Evolutionary conservation across 2,329 filamentous ascomycete species (phyloP), one percentile per base, ranked within the genome.

Genomic region (Curvularia sp.): DNA sequence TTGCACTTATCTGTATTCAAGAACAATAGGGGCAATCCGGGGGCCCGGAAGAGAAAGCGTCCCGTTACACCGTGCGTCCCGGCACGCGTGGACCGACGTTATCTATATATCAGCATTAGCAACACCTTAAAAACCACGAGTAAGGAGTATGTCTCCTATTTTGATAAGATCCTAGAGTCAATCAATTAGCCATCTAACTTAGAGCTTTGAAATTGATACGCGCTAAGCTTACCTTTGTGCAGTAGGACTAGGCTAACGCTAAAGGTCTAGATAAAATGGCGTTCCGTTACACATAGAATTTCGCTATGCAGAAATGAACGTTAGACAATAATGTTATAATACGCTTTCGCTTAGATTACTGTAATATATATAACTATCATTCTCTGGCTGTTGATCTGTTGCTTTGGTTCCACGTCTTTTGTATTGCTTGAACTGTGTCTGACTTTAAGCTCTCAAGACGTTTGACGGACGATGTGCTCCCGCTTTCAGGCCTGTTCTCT

Each of bases 341-440:
- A 54, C 36, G 18, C 45, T 54, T 49, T 49, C 6, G 36, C 48
- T 61, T 46, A 30, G 25, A 54, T 34, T 59, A 46, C 52, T 12
- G n/a, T 19, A 55, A 8, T n/a, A n/a, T 30, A 43, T 55, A 55
- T n/a, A n/a, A 30, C 9, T 7, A 30, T 8, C 28, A 10, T 10
- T 2, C 9, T 30, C 8, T 30, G 10, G 28, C 10, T 30, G 2
- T 47, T 51, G 27, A 51, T 48, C 41, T 42, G 18, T 47, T 59
- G 41, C 47, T 55, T 59, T 34, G 19, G 27, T 43, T 52, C 51
- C 34, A 59, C 3, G 32, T 59, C 34, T 59, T 59, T 52, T 59
- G 34, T 45, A 59, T 52, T 30, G 52, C 52, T 59, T 55, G 21
- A 38, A 55, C 51, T 46, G 47, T 59, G 47, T 59, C 47, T 21